Percentiles rank a stretch among this genome's conserved stretches.
Evolutionary conservation across 1,284 basidiomycete genomes (phyloP).

Genomic region (Melampsora larici-populina): DNA sequence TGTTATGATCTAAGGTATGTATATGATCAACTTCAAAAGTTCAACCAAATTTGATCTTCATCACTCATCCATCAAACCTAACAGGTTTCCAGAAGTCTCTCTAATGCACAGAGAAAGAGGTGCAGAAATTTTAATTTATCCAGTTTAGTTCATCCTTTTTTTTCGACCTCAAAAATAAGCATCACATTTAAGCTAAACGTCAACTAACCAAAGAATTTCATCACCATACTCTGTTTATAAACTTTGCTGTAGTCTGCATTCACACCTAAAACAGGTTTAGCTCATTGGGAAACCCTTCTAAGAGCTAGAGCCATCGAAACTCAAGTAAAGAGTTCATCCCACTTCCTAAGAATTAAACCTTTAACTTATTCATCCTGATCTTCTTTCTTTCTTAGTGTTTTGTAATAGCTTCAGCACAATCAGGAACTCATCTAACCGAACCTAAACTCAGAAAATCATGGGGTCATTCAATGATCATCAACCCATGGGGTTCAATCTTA

Average conservation of each 20-base stretch:
- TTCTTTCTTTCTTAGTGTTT: constrained; percentile 47
- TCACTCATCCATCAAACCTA: background rate
- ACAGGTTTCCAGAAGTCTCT: constrained; percentile 27
- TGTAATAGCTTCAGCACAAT: constrained; percentile 52
- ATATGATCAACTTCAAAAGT: background rate
- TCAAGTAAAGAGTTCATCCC: constrained; percentile 1
- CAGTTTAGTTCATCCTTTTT: background rate
- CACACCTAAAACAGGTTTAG: constrained; percentile 52
- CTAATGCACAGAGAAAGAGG: constrained; percentile 47
- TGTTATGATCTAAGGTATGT: constrained; percentile 41
- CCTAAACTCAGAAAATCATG: constrained; percentile 47
- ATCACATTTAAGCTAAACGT: constrained; percentile 13
- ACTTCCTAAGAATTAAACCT: background rate
- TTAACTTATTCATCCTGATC: background rate
- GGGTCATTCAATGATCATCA: constrained; percentile 54
- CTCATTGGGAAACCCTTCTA: constrained; percentile 52
- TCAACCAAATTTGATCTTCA: background rate
- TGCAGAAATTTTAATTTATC: constrained; percentile 46
- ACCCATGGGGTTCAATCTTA: constrained; percentile 52
- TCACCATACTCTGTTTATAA: constrained; percentile 49
- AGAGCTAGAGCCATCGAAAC: constrained; percentile 53
- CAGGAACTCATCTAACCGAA: constrained; percentile 45
- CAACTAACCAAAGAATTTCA: constrained; percentile 48
- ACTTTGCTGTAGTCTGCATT: constrained; percentile 51
- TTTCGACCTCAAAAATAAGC: background rate